phyloP scores from a whole-genome alignment of 805 yeast genomes.

The Blastobotrys robertii region DNA sequence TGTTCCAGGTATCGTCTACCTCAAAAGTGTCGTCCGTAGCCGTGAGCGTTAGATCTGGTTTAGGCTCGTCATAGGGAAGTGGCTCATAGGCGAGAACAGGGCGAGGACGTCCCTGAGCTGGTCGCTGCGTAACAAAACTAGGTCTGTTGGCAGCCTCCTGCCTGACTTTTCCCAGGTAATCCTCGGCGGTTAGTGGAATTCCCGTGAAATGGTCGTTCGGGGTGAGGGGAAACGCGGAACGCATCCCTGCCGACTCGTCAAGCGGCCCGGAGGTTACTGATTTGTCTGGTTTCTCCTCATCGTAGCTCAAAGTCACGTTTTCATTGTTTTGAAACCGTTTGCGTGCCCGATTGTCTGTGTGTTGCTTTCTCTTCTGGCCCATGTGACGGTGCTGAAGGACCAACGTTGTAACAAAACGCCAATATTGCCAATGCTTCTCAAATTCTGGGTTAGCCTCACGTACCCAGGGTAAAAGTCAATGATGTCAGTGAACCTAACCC shows the following conservation, averaged over 20 bases:
- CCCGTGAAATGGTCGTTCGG: not conserved
- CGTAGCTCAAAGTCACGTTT: not conserved
- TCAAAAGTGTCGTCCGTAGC: not conserved
- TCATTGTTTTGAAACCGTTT: not conserved
- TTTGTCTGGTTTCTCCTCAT: not conserved
- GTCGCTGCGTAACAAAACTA: not conserved
- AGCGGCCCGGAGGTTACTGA: constrained; percentile 16
- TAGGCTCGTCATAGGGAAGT: not conserved
- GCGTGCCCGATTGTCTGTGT: too few species aligned
- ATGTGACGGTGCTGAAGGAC: too few species aligned
- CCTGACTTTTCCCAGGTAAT: constrained; percentile 11
- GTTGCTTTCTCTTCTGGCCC: too few species aligned
- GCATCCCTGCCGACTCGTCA: constrained; percentile 22
- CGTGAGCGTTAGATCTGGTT: not conserved
- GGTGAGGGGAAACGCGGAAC: constrained; percentile 25
- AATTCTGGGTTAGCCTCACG: too few species aligned
- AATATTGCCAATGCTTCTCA: too few species aligned
- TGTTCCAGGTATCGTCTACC: constrained; percentile 9
- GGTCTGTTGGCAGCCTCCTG: constrained; percentile 9
- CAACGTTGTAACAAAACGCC: too few species aligned
- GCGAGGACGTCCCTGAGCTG: too few species aligned
- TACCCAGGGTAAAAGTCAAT: too few species aligned
- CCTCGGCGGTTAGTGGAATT: constrained; percentile 1
- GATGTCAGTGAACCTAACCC: too few species aligned
- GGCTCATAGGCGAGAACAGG: not conserved